Evolutionary conservation across 2,329 filamentous ascomycete genomes (phyloP), one percentile per base, ranked within the genome.

Genomic region (Stemphylium beticola): DNA sequence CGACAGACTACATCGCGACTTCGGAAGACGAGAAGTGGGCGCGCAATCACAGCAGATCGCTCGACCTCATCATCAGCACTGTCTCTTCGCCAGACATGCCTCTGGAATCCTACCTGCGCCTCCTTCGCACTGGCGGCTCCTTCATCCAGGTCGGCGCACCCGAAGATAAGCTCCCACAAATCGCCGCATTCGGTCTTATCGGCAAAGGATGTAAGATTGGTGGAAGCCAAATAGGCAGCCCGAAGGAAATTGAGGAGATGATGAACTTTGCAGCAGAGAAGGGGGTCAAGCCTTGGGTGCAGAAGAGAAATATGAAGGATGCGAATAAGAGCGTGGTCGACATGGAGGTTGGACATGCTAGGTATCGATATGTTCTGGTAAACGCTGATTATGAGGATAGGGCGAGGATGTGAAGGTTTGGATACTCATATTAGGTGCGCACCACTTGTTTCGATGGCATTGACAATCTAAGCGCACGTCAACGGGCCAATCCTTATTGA

Each of bases 61-160:
- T 88, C 37, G 85, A 88, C 65, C 72, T 88, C 10, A 85, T 87
- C 65, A 74, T 88, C 55, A 83, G 76, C 50, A 87, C 85, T 1
- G 81, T 86, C 12, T 84, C 82, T 2, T 77, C 74, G 6, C 78
- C 81, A 2, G 80, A 85, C 14, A 88, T 91, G 86, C 87, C 87
- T 0, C 68, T 91, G 9, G 70, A 77, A 32, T 77, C 83, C 24
- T 91, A 90, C 70, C 76, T 92, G 46, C 66, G 76, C 8, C 77
- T 92, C 9, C 77, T 91, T 15, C 79, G 82, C 49, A 77, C 81
- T 2, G 81, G 85, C 37, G 88, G 88, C 1, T 77, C 79, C 4
- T 87, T 90, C 65, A 82, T 90, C 51, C 86, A 90, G 69, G 82
- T 92, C 42, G 88, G 87, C 7, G 84, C 84, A 2, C 88, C 89